Evolutionary conservation across 345 rosid genomes (phyloP).

Genomic region (Triadica sebifera): DNA sequence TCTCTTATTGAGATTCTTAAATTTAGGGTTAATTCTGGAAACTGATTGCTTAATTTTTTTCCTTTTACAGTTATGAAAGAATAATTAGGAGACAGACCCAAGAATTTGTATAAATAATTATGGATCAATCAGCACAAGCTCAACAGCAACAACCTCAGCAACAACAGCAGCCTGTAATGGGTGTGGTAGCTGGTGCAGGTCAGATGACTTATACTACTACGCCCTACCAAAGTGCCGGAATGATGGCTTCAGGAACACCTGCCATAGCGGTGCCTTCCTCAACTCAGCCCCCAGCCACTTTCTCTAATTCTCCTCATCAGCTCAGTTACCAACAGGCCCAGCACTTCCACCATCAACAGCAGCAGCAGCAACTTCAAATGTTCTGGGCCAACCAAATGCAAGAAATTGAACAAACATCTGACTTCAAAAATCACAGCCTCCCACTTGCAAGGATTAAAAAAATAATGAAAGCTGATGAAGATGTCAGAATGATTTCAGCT

Average conservation of each 20-base stretch:
- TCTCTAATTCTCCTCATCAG: slow-evolving; percentile 33
- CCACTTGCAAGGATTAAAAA: slow-evolving; percentile 47
- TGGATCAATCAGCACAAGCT: slow-evolving; percentile 57
- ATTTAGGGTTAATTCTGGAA: not conserved
- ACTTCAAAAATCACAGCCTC: slow-evolving; percentile 45
- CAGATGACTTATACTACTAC: slow-evolving; percentile 44
- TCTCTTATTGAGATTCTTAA: too few relatives aligned
- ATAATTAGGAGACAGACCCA: slow-evolving; percentile 1
- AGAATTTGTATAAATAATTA: slow-evolving; percentile 11
- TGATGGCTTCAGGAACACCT: slow-evolving; percentile 50
- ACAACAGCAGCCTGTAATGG: slow-evolving; percentile 39
- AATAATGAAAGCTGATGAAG: slow-evolving; percentile 48
- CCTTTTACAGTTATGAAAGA: slow-evolving; percentile 28
- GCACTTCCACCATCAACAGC: slow-evolving; percentile 44
- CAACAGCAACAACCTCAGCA: slow-evolving; percentile 41
- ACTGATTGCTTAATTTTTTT: slow-evolving; percentile 10
- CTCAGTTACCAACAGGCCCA: slow-evolving; percentile 44
- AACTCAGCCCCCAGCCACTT: slow-evolving; percentile 26
- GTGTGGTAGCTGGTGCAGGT: slow-evolving; percentile 40
- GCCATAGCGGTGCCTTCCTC: slow-evolving; percentile 38
- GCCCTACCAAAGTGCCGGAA: slow-evolving; percentile 48
- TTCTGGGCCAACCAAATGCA: slow-evolving; percentile 47
- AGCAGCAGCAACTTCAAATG: slow-evolving; percentile 42
- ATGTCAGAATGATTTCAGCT: slow-evolving; percentile 51
- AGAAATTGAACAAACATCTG: slow-evolving; percentile 38